Evolutionary conservation across 2,329 filamentous ascomycete genomes (phyloP), one percentile per base, ranked within the genome.

Genomic region (Tolypocladium ovalisporum): DNA sequence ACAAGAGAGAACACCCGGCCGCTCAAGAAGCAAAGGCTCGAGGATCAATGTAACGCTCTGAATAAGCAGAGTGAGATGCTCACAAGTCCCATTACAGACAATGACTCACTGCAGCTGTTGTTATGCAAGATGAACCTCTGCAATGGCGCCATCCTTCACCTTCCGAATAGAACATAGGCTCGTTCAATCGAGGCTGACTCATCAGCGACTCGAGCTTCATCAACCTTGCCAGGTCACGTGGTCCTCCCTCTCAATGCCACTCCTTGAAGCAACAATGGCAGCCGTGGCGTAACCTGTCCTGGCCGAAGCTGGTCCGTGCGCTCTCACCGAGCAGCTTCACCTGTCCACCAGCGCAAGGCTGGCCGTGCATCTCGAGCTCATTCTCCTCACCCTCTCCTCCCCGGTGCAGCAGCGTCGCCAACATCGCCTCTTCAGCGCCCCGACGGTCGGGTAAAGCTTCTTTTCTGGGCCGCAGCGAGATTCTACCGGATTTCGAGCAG

Each of bases 281-380:
- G 29, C 15, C 27, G 27, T 40, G 19, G 6, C 37, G 37, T 15
- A 49, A 15, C 42, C 42, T 47, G 24, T 27, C 17, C 44, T n/a
- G 22, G 44, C 37, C 49, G 17, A 19, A 40, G 32, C 13, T 60
- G 54, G 53, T 44, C 58, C 56, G 54, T 58, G 57, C 57, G 15
- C 49, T 24, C 40, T 36, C 22, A n/a, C 39, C 35, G 19, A 15
- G 29, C 27, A 52, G 44, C 27, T 47, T 47, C 51, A 47, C 22
- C 24, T 36, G 54, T 39, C 32, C 53, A 56, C 42, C 44, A 42
- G 19, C 35, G 56, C 56, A 58, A 62, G 60, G 60, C 59, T 60
- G 52, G n/a, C 52, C 47, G 54, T 55, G 36, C 42, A 44, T 51
- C 35, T 15, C 37, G 55, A 61, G 56, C 56, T 60, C 40, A 29